Percentiles rank a stretch among this genome's conserved stretches.
phyloP scores from a whole-genome alignment of 108 stramenopile species.

The Nitzschia palea region DNA sequence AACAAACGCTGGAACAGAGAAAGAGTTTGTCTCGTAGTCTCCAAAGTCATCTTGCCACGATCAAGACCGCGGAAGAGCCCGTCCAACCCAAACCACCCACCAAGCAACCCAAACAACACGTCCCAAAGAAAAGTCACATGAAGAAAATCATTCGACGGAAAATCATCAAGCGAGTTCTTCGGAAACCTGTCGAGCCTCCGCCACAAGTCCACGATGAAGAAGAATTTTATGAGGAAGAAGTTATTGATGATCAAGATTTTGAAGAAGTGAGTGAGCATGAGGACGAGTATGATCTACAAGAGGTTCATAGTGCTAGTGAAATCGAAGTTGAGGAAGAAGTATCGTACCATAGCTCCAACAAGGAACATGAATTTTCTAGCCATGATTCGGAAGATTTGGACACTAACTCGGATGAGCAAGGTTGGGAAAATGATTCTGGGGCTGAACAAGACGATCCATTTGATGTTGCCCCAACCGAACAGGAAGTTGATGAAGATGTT shows the following conservation, averaged over 20 bases:
- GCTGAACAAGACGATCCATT: background rate
- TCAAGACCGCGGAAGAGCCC: too few relatives aligned
- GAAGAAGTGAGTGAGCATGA: background rate
- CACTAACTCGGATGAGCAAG: background rate
- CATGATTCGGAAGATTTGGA: background rate
- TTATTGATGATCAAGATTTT: background rate
- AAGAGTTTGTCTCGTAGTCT: background rate
- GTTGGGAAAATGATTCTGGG: background rate
- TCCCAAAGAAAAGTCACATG: background rate
- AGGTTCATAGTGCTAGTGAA: background rate
- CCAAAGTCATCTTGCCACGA: background rate
- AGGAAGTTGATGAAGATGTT: background rate
- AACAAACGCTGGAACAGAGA: background rate
- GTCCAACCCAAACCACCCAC: too few relatives aligned
- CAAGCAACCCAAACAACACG: background rate
- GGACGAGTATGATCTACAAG: constrained; percentile 3
- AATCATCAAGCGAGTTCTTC: constrained; percentile 4
- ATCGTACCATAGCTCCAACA: background rate
- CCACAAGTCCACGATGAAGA: background rate
- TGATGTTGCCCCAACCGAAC: background rate
- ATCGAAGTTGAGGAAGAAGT: background rate
- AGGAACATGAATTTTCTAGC: background rate
- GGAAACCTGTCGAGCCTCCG: background rate
- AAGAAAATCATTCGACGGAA: constrained; percentile 11
- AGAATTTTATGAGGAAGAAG: background rate